Evolutionary conservation across 1,284 basidiomycete genomes (phyloP).

Genomic region (Salmacisia buchloeana): DNA sequence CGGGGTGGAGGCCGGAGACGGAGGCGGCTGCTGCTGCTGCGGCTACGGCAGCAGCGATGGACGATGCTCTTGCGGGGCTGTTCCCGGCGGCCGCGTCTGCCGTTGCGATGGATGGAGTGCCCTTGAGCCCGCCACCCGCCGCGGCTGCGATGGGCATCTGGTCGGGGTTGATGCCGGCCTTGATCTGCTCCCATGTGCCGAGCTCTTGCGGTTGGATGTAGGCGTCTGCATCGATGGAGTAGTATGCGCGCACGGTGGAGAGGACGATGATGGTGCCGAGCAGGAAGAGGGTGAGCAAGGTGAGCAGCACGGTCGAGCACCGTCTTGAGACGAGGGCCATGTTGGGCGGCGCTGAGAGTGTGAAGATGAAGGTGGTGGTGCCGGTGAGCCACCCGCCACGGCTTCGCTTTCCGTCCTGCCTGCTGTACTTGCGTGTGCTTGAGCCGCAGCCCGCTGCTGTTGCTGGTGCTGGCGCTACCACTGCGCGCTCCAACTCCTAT

Average conservation of each 20-base stretch:
- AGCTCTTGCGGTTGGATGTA: conserved; percentile 43
- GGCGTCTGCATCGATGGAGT: conserved; percentile 60
- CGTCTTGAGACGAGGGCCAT: conserved; percentile 22
- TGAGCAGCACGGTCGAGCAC: conserved; percentile 56
- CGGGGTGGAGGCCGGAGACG: background rate
- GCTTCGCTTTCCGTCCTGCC: too few species aligned
- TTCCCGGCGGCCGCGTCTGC: background rate
- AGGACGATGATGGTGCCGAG: conserved; percentile 86
- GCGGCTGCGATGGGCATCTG: conserved; percentile 19
- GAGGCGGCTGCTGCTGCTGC: background rate
- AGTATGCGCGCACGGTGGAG: conserved; percentile 81
- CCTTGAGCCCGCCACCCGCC: too few species aligned
- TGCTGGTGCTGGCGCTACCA: too few species aligned
- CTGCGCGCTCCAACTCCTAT: too few species aligned
- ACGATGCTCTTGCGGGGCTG: background rate
- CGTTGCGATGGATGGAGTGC: background rate
- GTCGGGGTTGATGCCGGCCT: conserved; percentile 23
- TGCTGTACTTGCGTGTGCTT: too few species aligned
- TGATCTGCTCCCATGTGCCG: conserved; percentile 44
- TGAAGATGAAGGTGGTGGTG: too few species aligned
- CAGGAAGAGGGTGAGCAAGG: conserved; percentile 75
- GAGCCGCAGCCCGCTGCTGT: too few species aligned
- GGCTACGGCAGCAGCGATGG: background rate
- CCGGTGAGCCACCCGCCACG: too few species aligned
- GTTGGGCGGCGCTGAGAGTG: too few species aligned